A percentile compares a stretch with the other conserved stretches of the same genome.
phyloP scores from a whole-genome alignment of 2,329 filamentous ascomycete genomes.

The Exserohilum turcica region DNA sequence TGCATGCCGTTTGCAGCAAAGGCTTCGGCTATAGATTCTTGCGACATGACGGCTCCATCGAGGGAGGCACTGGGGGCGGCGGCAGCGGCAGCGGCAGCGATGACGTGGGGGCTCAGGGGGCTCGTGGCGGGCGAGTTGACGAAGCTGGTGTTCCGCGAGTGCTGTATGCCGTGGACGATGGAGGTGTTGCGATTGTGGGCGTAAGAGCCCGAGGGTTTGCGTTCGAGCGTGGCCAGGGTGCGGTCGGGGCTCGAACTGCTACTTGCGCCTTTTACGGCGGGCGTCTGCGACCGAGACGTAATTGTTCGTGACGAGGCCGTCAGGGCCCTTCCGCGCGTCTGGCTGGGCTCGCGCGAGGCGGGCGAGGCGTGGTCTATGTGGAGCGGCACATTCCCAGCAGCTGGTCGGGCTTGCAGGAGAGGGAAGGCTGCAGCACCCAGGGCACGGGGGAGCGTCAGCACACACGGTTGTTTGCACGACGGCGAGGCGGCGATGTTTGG shows the following conservation, averaged over 20 bases:
- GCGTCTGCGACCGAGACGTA: conserved; percentile 53
- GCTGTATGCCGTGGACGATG: conserved; percentile 94
- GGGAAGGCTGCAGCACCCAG: conserved; percentile 47
- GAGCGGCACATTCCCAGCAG: conserved; percentile 47
- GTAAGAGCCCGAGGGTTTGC: conserved; percentile 64
- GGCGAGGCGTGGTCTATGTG: conserved; percentile 40
- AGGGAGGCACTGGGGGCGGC: conserved; percentile 53
- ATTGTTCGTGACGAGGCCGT: conserved; percentile 51
- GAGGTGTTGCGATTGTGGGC: conserved; percentile 95
- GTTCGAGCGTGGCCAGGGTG: conserved; percentile 48
- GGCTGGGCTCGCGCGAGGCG: conserved; percentile 50
- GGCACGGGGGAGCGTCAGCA: conserved; percentile 38
- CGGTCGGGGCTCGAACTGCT: conserved; percentile 48
- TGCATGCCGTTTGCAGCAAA: conserved; percentile 40
- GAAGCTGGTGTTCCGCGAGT: conserved; percentile 86
- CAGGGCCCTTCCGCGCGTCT: conserved; percentile 54
- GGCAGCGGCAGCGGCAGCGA: conserved; percentile 62
- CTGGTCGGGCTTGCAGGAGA: conserved; percentile 47
- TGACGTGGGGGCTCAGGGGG: conserved; percentile 86
- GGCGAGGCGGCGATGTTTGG: conserved; percentile 17
- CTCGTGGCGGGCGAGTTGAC: conserved; percentile 75
- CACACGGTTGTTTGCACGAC: conserved; percentile 17
- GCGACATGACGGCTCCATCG: conserved; percentile 50
- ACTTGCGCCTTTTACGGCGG: conserved; percentile 40
- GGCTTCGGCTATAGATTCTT: conserved; percentile 47